Evolutionary conservation across 176 grass and related monocot genomes (phyloP).

Genomic region (Echinochloa phyllopogon): DNA sequence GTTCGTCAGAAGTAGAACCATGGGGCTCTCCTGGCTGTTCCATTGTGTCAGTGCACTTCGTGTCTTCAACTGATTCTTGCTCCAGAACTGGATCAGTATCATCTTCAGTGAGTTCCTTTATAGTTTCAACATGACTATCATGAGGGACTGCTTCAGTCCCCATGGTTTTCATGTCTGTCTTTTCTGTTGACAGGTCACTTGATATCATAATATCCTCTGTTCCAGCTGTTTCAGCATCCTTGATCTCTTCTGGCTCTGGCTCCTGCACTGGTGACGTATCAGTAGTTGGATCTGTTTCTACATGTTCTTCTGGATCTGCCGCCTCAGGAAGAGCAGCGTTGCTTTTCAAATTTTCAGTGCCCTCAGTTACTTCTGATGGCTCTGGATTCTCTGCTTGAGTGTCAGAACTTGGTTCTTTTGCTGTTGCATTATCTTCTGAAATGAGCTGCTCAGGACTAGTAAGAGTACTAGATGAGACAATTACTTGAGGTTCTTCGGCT

Average conservation of each 20-base stretch:
- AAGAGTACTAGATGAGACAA: conserved; percentile 10
- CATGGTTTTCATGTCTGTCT: conserved; percentile 12
- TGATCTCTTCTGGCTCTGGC: conserved; percentile 33
- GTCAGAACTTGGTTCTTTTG: conserved; percentile 29
- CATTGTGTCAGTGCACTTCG: conserved; percentile 4
- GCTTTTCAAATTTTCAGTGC: conserved; percentile 26
- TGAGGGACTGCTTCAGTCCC: conserved; percentile 26
- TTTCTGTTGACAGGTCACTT: conserved; percentile 17
- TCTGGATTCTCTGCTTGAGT: conserved; percentile 34
- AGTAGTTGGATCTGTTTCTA: conserved; percentile 18
- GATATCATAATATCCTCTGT: conserved; percentile 17
- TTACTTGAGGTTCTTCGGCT: conserved; percentile 34
- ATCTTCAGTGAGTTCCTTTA: conserved; percentile 24
- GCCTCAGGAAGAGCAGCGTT: conserved; percentile 24
- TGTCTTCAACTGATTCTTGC: conserved; percentile 41
- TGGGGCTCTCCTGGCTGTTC: conserved; percentile 39
- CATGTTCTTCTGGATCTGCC: conserved; percentile 12
- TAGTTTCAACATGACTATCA: conserved; percentile 16
- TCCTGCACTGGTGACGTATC: conserved; percentile 21
- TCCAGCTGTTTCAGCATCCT: conserved; percentile 33
- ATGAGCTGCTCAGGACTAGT: conserved; percentile 24
- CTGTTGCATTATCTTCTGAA: background rate
- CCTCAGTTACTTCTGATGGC: conserved; percentile 36
- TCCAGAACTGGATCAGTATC: background rate
- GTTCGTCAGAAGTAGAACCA: conserved; percentile 30